Evolutionary conservation across 2,329 filamentous ascomycete genomes (phyloP), one percentile per base, ranked within the genome.

Genomic region (Cladosporium velox): DNA sequence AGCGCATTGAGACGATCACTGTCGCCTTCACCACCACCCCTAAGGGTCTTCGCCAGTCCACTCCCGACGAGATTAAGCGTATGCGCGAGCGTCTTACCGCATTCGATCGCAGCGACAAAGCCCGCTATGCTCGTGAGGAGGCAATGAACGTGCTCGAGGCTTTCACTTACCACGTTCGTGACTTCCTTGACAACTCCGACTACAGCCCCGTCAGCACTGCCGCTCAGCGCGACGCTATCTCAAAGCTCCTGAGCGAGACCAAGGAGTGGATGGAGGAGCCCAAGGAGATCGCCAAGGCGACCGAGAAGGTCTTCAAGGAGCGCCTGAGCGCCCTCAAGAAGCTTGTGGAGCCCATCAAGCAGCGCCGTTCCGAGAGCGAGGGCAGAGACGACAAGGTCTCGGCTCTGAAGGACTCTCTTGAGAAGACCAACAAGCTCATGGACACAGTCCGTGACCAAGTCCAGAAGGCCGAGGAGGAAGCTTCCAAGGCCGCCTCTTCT

Each of bases 71-170:
- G 70, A 78, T 87, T 49, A 78, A 79, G 69, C 81, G 81, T 8
- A 86, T 88, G 74, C 89, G 90, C 76, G 86, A 91, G 51, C 79
- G 82, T 54, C 86, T 99, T 52, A 85, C 88, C 73, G 90, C 92
- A 4, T 98, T 99, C 73, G 92, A 96, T 71, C 84, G 86, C 30
- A 97, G 94, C 2, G 95, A 99, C 79, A 87, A 86, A 71, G 87
- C 90, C 32, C 90, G 93, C 60, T 80, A 88, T 41, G 83, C 88
- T 66, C 88, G 93, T 35, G 93, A 97, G 76, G 94, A 97, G 77
- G 88, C 91, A 0, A 83, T 97, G 66, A 99, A 98, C 79, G 90
- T 91, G 70, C 87, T 99, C n/a, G 95, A 99, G 79, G 90, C 86
- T 14, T 98, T 91, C 78, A 97, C 94, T 15, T 99, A 99, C 83